Evolutionary conservation across 31 red algal species (phyloP).

Genomic region (Bonnemaisonia californica): DNA sequence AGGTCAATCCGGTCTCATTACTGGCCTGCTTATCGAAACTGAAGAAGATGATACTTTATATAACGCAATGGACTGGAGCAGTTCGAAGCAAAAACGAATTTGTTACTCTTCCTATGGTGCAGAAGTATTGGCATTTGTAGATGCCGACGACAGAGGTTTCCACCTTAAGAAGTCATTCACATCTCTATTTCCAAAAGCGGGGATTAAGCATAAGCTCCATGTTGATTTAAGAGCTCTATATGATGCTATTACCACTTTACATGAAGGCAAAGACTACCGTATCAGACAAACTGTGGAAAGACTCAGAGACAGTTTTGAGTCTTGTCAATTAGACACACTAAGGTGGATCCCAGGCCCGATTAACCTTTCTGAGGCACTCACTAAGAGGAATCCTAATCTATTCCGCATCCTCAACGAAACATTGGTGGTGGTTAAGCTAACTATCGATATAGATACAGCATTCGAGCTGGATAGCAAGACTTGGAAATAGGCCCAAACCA

Average conservation of each 20-base stretch:
- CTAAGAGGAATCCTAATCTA: not conserved
- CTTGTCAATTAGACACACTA: not conserved
- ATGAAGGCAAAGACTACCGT: slow-evolving; percentile 10
- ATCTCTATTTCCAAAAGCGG: not conserved
- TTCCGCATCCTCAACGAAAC: too few relatives aligned
- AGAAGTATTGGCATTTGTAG: not conserved
- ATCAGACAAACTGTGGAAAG: slow-evolving; percentile 7
- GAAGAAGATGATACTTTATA: not conserved
- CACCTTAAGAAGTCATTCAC: not conserved
- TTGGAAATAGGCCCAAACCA: too few relatives aligned
- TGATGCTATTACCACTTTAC: slow-evolving; percentile 7
- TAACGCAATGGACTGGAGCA: slow-evolving; percentile 17
- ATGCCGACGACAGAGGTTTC: slow-evolving; percentile 8
- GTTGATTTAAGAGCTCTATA: not conserved
- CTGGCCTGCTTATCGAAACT: not conserved
- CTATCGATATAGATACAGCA: too few relatives aligned
- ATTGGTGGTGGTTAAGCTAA: too few relatives aligned
- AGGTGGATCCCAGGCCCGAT: not conserved
- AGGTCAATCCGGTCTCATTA: not conserved
- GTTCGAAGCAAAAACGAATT: slow-evolving; percentile 1
- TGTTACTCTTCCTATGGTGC: slow-evolving; percentile 4
- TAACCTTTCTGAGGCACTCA: slow-evolving; percentile 9
- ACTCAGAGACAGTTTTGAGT: slow-evolving; percentile 14
- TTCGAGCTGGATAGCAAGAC: too few relatives aligned
- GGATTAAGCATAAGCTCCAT: slow-evolving; percentile 1